Conservation (phyloP, 352 stramenopile species). For the Phytophthora pistaciae region DNA sequence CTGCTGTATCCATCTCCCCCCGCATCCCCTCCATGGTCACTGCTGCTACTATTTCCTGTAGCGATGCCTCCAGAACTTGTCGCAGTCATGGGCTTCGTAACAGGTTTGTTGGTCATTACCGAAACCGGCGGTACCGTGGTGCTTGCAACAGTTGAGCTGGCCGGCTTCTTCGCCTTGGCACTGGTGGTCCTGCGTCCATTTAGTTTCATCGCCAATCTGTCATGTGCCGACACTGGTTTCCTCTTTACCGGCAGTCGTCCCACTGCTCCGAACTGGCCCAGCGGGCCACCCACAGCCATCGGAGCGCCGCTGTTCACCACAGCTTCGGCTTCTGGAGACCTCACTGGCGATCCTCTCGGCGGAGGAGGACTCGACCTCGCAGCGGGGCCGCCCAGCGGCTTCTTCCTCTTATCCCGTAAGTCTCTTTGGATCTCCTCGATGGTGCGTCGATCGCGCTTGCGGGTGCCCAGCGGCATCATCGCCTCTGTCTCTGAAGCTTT, state of each 20-base stretch:
- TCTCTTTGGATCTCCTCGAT: slow-evolving; percentile 91
- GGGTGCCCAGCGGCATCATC: slow-evolving; percentile 85
- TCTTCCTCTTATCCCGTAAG: slow-evolving; percentile 74
- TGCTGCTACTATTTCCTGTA: slow-evolving; percentile 32
- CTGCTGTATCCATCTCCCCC: slow-evolving; percentile 44
- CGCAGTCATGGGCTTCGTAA: slow-evolving; percentile 39
- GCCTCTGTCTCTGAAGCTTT: slow-evolving; percentile 50
- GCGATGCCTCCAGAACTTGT: slow-evolving; percentile 17
- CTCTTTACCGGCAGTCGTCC: slow-evolving; percentile 55
- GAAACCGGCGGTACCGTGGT: slow-evolving; percentile 64
- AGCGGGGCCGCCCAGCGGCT: slow-evolving; percentile 32
- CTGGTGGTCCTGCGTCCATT: slow-evolving; percentile 60
- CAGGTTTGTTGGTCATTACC: slow-evolving; percentile 53
- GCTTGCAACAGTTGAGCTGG: slow-evolving; percentile 10
- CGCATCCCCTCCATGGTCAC: slow-evolving; percentile 55
- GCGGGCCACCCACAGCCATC: slow-evolving; percentile 57
- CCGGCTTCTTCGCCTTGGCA: slow-evolving; percentile 61
- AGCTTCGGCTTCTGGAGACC: slow-evolving; percentile 71
- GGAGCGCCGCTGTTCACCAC: slow-evolving; percentile 40
- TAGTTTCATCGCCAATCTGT: slow-evolving; percentile 80
- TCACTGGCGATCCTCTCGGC: slow-evolving; percentile 61
- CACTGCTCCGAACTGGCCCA: slow-evolving; percentile 60
- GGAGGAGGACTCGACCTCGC: slow-evolving; percentile 64
- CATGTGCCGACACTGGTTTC: slow-evolving; percentile 76
- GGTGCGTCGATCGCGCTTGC: slow-evolving; percentile 87